Evolutionary conservation across 2,329 filamentous ascomycete genomes (phyloP).

Genomic region (Aureobasidium sp.): DNA sequence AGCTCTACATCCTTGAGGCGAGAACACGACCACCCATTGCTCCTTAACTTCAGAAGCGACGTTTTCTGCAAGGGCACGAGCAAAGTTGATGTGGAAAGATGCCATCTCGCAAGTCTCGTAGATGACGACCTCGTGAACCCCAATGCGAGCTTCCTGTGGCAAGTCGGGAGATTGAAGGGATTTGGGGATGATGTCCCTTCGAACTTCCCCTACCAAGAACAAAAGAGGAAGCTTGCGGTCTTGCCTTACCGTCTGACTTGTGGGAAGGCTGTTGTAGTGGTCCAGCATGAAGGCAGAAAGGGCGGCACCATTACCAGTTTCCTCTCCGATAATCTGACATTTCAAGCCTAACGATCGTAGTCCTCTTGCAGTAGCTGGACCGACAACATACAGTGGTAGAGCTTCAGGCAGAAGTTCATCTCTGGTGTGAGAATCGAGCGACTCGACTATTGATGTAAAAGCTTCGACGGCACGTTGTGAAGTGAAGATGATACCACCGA

Average conservation of each 20-base stretch:
- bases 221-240: constrained; percentile 56
- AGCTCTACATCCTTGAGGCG: constrained; percentile 54
- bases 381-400: constrained; percentile 69
- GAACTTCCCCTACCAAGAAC: constrained; percentile 85
- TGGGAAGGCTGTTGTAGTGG: constrained; percentile 55
- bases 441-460: constrained; percentile 57
- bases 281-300: constrained; percentile 71
- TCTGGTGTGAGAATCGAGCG: constrained; percentile 34
- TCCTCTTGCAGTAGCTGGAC: constrained; percentile 71
- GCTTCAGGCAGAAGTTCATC: constrained; percentile 37
- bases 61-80: constrained; percentile 14
- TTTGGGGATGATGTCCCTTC: constrained; percentile 82
- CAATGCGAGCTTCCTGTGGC: constrained; percentile 46
- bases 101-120: constrained; percentile 82
- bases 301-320: constrained; percentile 77
- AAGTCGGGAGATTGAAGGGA: constrained; percentile 59
- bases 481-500: constrained; percentile 77
- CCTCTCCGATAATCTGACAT: constrained; percentile 64
- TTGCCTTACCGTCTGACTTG: constrained; percentile 25
- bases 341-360: constrained; percentile 48
- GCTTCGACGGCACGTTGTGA: constrained; percentile 79
- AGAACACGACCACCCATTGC: constrained; percentile 71
- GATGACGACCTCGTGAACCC: constrained; percentile 71
- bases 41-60: constrained; percentile 22
- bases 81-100: constrained; percentile 66